phyloP scores from a whole-genome alignment of 208 protist genomes.

The Leishmania guyanensis region DNA sequence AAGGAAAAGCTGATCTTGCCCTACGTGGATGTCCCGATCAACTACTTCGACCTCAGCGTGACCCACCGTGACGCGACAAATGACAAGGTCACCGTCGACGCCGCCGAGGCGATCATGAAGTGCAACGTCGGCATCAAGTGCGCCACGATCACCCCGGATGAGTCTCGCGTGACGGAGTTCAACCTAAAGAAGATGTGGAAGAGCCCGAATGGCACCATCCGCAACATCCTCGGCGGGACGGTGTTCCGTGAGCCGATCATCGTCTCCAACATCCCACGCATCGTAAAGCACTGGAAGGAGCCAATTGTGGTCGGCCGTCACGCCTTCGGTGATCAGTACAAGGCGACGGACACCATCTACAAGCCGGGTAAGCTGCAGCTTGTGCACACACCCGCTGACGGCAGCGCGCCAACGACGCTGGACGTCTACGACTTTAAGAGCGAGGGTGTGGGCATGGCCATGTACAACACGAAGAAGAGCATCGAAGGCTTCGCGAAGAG shows the following conservation, averaged over 20 bases:
- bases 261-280: slow-evolving; percentile 92
- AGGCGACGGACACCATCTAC: slow-evolving; percentile 92
- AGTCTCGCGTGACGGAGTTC: slow-evolving; percentile 97
- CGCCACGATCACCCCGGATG: slow-evolving; percentile 98
- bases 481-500: slow-evolving; percentile 95
- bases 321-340: slow-evolving; percentile 97
- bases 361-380: slow-evolving; percentile 92
- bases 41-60: slow-evolving; percentile 97
- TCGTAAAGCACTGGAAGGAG: slow-evolving; percentile 94
- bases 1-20: slow-evolving; percentile 98
- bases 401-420: slow-evolving; percentile 52
- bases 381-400: slow-evolving; percentile 91
- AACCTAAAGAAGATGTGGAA: slow-evolving; percentile 98
- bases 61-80: slow-evolving; percentile 93
- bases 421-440: slow-evolving; percentile 92
- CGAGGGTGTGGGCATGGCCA: slow-evolving; percentile 91
- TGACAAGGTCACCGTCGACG: slow-evolving; percentile 96
- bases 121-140: slow-evolving; percentile 98
- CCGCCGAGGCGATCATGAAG: slow-evolving; percentile 94
- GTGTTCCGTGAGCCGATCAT: slow-evolving; percentile 98
- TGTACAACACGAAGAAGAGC: slow-evolving; percentile 98
- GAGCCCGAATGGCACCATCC: slow-evolving; percentile 98
- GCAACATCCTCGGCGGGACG: slow-evolving; percentile 98
- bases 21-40: slow-evolving; percentile 95
- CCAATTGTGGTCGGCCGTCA: slow-evolving; percentile 97